A percentile compares a stretch with the other conserved stretches of the same genome.
These are phyloP conservation scores for Pogostemon cablin DNA, from an alignment of 257 asterid species.

Conservation along the genomic window DNA sequence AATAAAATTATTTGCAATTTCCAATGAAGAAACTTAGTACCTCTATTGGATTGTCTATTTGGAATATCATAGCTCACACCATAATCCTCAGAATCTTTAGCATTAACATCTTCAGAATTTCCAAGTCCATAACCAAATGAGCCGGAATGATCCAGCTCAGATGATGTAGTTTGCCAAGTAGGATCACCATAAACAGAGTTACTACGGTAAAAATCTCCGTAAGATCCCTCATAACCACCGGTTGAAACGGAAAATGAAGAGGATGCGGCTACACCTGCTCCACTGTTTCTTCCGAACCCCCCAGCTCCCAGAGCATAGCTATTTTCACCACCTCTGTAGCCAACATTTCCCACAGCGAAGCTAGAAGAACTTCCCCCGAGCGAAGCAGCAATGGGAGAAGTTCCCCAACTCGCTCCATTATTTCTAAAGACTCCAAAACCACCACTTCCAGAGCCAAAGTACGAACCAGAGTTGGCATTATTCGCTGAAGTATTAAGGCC, in stretches of 20 bases:
- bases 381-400: constrained; percentile 42
- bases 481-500: constrained; percentile 40
- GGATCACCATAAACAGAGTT: constrained; percentile 58
- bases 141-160: constrained; percentile 50
- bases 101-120: constrained; percentile 46
- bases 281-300: constrained; percentile 49
- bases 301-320: constrained; percentile 48
- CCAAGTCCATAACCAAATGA: constrained; percentile 53
- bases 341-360: constrained; percentile 43
- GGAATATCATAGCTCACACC: constrained; percentile 58
- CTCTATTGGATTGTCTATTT: constrained; percentile 61
- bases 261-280: constrained; percentile 36
- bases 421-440: constrained; percentile 49
- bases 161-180: constrained; percentile 58
- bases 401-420: constrained; percentile 52
- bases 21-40: constrained; percentile 35
- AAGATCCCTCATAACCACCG: constrained; percentile 51
- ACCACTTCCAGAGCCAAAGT: constrained; percentile 55
- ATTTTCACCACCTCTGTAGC: constrained; percentile 51
- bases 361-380: constrained; percentile 43
- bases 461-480: constrained; percentile 44
- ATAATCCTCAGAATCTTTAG: constrained; percentile 54
- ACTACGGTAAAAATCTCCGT: constrained; percentile 49
- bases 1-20: constrained; percentile 4
- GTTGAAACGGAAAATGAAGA: constrained; percentile 46